These are phyloP conservation scores for Mycena pura DNA, from an alignment of 768 basidiomycete species.

Conservation along the genomic window DNA sequence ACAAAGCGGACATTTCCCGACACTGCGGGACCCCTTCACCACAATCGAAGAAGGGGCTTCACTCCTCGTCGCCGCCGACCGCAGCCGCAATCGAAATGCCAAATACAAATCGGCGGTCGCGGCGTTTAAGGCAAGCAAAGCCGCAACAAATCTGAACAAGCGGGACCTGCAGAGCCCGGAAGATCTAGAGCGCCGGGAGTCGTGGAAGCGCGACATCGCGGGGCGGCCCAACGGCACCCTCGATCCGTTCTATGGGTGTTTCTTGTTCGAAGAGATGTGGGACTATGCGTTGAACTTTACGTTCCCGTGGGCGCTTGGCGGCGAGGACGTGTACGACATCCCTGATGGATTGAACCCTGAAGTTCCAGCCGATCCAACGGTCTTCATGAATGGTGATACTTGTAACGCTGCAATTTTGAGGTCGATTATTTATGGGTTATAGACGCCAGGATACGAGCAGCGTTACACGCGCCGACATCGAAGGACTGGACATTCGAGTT, in stretches of 20 bases:
- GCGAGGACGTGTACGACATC: constrained; percentile 49
- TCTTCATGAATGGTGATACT: constrained; percentile 65
- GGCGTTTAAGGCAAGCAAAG: constrained; percentile 24
- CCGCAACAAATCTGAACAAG: constrained; percentile 27
- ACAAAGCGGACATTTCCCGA: constrained; percentile 58
- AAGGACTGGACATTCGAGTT: constrained; percentile 46
- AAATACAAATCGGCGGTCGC: background rate
- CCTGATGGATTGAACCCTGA: constrained; percentile 64
- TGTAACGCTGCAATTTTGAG: background rate
- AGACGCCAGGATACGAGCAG: constrained; percentile 58
- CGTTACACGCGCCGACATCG: constrained; percentile 73
- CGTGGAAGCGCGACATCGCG: constrained; percentile 56
- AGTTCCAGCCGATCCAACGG: constrained; percentile 35
- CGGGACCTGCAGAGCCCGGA: constrained; percentile 30
- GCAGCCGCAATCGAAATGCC: background rate
- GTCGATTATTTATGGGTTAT: background rate
- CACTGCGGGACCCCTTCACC: constrained; percentile 31
- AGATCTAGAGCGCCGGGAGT: constrained; percentile 30
- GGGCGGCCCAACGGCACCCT: constrained; percentile 59
- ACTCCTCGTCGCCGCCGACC: constrained; percentile 11
- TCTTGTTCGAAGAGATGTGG: constrained; percentile 64
- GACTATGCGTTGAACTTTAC: constrained; percentile 79
- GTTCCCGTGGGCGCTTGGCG: constrained; percentile 54
- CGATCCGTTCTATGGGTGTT: constrained; percentile 67
- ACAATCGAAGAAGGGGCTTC: constrained; percentile 17